These are phyloP conservation scores for Mycena citricolor DNA, from an alignment of 1,284 basidiomycete species.

Conservation along the genomic window DNA sequence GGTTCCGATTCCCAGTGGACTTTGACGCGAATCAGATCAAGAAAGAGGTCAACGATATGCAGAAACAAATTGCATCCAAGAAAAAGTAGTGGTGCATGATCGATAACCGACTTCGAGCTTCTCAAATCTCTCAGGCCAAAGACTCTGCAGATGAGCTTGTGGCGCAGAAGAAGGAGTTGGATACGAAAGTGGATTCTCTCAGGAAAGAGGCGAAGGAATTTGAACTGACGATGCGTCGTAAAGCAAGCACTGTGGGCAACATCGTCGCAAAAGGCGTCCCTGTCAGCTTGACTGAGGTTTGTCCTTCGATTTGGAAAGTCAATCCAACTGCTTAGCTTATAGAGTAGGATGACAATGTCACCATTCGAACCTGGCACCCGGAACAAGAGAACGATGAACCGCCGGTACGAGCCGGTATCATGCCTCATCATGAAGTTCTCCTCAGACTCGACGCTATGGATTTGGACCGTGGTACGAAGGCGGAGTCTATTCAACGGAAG, in stretches of 20 bases:
- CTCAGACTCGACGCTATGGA: constrained; percentile 94
- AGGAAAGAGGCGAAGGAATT: constrained; percentile 76
- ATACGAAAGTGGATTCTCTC: constrained; percentile 76
- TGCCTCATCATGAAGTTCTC: constrained; percentile 97
- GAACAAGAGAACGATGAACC: constrained; percentile 66
- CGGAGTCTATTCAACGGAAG: neutral
- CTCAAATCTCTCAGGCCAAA: constrained; percentile 65
- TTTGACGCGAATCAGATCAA: constrained; percentile 79
- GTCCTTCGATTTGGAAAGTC: constrained; percentile 21
- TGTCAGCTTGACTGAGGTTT: constrained; percentile 86
- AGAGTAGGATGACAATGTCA: constrained; percentile 82
- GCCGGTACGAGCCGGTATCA: constrained; percentile 64
- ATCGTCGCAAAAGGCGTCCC: constrained; percentile 88
- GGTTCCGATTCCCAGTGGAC: constrained; percentile 81
- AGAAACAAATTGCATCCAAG: constrained; percentile 93
- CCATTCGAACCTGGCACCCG: constrained; percentile 85
- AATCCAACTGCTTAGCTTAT: constrained; percentile 5
- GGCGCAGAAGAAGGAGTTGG: constrained; percentile 76
- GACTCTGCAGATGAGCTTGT: constrained; percentile 88
- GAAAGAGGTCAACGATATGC: constrained; percentile 86
- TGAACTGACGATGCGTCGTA: constrained; percentile 77
- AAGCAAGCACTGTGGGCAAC: constrained; percentile 86
- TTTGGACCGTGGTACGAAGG: constrained; percentile 79
- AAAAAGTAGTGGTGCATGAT: constrained; percentile 66
- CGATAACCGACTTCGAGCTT: neutral